Evolutionary conservation across 2,329 filamentous ascomycete species (phyloP), one percentile per base, ranked within the genome.

Genomic region (Aspergillus chevalieri): DNA sequence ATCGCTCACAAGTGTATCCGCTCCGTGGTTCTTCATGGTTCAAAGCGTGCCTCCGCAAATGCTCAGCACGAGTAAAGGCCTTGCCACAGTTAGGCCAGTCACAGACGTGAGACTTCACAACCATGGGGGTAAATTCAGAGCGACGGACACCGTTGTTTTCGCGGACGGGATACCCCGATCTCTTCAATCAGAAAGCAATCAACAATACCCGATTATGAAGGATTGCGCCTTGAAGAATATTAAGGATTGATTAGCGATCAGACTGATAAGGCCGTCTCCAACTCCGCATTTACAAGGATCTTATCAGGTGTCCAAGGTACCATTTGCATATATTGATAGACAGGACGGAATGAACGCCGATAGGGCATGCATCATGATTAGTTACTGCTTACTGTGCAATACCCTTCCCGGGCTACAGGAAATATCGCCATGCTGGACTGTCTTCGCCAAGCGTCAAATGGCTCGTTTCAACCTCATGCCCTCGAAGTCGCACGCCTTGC

Each of bases 11-110:
- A 3, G 79, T 82, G 52, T 61, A 61, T 3, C 60, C 61, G 34
- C 74, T 75, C 41, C 78, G 75, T 0, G 74, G 74, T 26, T 71
- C 67, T n/a, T 71, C 69, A 57, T 82, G 80, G 56, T 83, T 83
- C 46, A 82, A 66, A 19, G 75, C 71, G 64, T 83, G 80, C 12
- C 80, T 73, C 51, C 80, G 77, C 45, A 82, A 68, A 62, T 83
- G 80, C 59, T 83, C 80, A 9, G 77, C 73, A 6, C 80, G 71
- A 21, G 78, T 79, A 60, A 82, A 83, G 14, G 71, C 69, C 59
- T 80, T 79, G 43, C 63, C 68, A 55, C 79, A 82, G 26, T 68
- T 72, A 6, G 70, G 65, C 57, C 73, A 70, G 36, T 65, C 64
- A 54, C 79, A 80, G 14, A 57, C 50, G 54, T 59, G 46, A 5